Evolutionary conservation across 2,329 filamentous ascomycete species (phyloP).

Genomic region (Aspergillus oerlinghausenensis): DNA sequence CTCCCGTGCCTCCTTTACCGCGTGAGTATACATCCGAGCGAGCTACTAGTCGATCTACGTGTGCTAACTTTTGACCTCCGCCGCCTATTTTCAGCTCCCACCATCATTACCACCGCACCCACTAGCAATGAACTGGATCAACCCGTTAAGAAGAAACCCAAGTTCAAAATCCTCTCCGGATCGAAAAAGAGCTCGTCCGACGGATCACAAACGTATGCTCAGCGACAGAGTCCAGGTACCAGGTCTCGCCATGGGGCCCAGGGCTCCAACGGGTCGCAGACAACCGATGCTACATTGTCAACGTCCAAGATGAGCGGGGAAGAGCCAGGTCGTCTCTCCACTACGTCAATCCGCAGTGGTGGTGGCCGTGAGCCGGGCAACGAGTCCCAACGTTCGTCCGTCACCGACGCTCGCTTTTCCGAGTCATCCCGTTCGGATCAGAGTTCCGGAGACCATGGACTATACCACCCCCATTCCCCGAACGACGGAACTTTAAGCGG

Average conservation of each 20-base stretch:
- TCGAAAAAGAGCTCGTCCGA: constrained; percentile 32
- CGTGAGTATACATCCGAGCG: constrained; percentile 25
- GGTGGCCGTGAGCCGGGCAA: constrained; percentile 58
- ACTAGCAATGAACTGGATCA: constrained; percentile 59
- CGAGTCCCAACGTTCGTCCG: constrained; percentile 57
- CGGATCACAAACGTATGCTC: constrained; percentile 16
- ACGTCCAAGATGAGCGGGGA: constrained; percentile 55
- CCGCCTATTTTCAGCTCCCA: constrained; percentile 42
- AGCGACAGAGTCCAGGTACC: constrained; percentile 6
- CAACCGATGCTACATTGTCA: constrained; percentile 27
- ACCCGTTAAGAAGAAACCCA: constrained; percentile 37
- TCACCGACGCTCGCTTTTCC: constrained; percentile 63
- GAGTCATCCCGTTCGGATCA: constrained; percentile 89
- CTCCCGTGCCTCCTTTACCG: constrained; percentile 37
- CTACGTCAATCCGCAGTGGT: constrained; percentile 40
- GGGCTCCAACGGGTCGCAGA: constrained; percentile 26
- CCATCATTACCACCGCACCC: constrained; percentile 88
- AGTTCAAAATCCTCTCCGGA: constrained; percentile 37
- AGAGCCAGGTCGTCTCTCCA: constrained; percentile 52
- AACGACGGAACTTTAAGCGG: constrained; percentile 61
- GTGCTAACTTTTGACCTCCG: constrained; percentile 6
- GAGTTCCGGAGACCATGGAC: constrained; percentile 65
- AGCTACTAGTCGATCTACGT: constrained; percentile 2
- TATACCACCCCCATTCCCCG: constrained; percentile 57
- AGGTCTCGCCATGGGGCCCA: constrained; percentile 20